Evolutionary conservation across 23 red algal species (phyloP).

Genomic region (Gracilariopsis chorda): DNA sequence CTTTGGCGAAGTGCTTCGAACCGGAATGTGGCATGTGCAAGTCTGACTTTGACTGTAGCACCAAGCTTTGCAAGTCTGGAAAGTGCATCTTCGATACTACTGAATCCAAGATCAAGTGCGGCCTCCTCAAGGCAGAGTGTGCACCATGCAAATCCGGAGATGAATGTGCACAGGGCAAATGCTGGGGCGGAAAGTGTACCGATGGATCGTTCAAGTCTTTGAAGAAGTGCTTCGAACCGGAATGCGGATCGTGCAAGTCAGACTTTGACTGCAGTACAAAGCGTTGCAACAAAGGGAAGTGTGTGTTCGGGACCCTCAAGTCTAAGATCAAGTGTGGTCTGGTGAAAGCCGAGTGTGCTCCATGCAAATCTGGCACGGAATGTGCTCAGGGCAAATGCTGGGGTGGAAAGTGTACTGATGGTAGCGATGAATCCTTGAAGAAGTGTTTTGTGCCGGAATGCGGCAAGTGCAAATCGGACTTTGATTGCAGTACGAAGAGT

Average conservation of each 20-base stretch:
- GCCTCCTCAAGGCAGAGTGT: not conserved
- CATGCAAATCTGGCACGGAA: not conserved
- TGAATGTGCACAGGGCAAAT: not conserved
- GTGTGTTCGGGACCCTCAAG: not conserved
- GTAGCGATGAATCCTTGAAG: not conserved
- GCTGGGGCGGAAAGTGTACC: constrained; percentile 14
- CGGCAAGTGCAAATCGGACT: not conserved
- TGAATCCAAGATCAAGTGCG: not conserved
- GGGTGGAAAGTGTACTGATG: not conserved
- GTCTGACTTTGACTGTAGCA: not conserved
- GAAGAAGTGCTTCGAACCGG: not conserved
- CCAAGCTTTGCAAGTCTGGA: not conserved
- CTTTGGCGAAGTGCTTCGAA: not conserved
- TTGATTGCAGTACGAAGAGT: not conserved
- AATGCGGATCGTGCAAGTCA: not conserved
- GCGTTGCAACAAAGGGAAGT: not conserved
- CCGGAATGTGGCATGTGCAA: not conserved
- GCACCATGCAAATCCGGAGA: not conserved
- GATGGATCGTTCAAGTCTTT: not conserved
- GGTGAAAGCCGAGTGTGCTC: not conserved
- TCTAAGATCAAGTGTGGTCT: not conserved
- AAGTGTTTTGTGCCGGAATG: constrained; percentile 6
- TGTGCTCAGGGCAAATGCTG: not conserved
- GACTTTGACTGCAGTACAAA: not conserved
- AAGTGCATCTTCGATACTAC: not conserved